Conservation (phyloP, 1,284 basidiomycete genomes). For the Cutaneotrichosporon sp. region DNA sequence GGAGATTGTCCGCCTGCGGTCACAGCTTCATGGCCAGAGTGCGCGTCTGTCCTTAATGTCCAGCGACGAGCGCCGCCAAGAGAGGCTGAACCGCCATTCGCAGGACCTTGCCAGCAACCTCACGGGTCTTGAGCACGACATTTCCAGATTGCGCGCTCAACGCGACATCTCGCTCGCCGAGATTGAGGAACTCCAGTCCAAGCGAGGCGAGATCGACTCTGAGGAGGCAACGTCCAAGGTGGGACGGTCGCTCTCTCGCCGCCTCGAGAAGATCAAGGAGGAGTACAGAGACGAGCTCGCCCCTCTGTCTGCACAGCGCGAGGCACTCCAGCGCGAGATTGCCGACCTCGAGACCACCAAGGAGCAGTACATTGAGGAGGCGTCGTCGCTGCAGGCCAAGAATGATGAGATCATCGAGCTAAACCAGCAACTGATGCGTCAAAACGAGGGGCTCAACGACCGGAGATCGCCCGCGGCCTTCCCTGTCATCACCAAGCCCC, state of each 20-base stretch:
- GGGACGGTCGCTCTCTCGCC: constrained; percentile 72
- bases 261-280: constrained; percentile 83
- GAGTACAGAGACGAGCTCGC: constrained; percentile 85
- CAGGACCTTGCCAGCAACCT: constrained; percentile 76
- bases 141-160: constrained; percentile 83
- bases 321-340: constrained; percentile 76
- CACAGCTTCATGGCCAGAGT: constrained; percentile 84
- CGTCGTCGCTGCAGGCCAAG: constrained; percentile 79
- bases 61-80: constrained; percentile 71
- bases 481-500: constrained; percentile 19
- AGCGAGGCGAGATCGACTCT: constrained; percentile 22
- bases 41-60: constrained; percentile 78
- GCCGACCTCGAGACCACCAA: constrained; percentile 80
- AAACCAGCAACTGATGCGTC: constrained; percentile 72
- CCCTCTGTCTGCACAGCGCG: constrained; percentile 77
- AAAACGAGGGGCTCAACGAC: constrained; percentile 62
- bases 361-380: constrained; percentile 86
- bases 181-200: constrained; percentile 76
- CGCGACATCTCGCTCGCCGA: constrained; percentile 89
- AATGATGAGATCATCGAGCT: constrained; percentile 90
- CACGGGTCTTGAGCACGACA: constrained; percentile 74
- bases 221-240: constrained; percentile 54
- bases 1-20: constrained; percentile 79
- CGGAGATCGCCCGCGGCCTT: constrained; percentile 35
- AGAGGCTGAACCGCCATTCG: constrained; percentile 72